These are phyloP conservation scores for Pseudonectria buxi DNA, from an alignment of 2,329 filamentous ascomycete species.

Conservation along the genomic window DNA sequence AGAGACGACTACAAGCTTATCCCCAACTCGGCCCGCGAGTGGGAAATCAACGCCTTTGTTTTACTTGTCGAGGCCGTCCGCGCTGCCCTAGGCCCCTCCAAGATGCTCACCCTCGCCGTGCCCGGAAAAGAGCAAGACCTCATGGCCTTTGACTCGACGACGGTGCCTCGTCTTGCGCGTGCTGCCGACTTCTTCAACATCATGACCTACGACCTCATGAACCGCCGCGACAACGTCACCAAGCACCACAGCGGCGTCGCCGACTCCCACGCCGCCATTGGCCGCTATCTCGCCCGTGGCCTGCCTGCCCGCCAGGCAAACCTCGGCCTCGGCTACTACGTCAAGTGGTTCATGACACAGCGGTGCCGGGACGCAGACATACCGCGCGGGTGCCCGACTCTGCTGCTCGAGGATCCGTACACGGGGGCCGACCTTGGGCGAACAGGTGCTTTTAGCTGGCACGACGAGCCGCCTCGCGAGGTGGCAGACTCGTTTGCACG, in stretches of 20 bases:
- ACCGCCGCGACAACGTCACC: slow-evolving; percentile 58
- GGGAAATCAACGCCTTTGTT: slow-evolving; percentile 59
- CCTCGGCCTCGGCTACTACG: slow-evolving; percentile 60
- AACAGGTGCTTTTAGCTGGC: slow-evolving; percentile 54
- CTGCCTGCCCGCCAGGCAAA: slow-evolving; percentile 48
- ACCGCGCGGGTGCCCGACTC: slow-evolving; percentile 49
- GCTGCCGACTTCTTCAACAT: slow-evolving; percentile 61
- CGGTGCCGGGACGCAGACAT: slow-evolving; percentile 33
- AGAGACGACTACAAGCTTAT: slow-evolving; percentile 61
- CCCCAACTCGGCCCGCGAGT: slow-evolving; percentile 52
- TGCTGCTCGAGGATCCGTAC: slow-evolving; percentile 49
- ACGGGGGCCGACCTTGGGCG: slow-evolving; percentile 52
- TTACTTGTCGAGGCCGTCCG: slow-evolving; percentile 54
- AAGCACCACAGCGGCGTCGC: slow-evolving; percentile 59
- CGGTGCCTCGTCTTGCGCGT: slow-evolving; percentile 50
- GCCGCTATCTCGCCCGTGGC: slow-evolving; percentile 53
- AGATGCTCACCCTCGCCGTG: slow-evolving; percentile 61
- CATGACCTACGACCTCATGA: slow-evolving; percentile 66
- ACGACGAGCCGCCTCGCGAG: slow-evolving; percentile 46
- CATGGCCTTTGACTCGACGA: slow-evolving; percentile 56
- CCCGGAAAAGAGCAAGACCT: slow-evolving; percentile 59
- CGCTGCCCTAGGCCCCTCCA: slow-evolving; percentile 46
- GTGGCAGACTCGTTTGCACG: slow-evolving; percentile 50
- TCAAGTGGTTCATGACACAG: slow-evolving; percentile 55
- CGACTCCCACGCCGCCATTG: slow-evolving; percentile 46